Evolutionary conservation across 441 rosid species (phyloP).

Genomic region (Manihot esculenta): DNA sequence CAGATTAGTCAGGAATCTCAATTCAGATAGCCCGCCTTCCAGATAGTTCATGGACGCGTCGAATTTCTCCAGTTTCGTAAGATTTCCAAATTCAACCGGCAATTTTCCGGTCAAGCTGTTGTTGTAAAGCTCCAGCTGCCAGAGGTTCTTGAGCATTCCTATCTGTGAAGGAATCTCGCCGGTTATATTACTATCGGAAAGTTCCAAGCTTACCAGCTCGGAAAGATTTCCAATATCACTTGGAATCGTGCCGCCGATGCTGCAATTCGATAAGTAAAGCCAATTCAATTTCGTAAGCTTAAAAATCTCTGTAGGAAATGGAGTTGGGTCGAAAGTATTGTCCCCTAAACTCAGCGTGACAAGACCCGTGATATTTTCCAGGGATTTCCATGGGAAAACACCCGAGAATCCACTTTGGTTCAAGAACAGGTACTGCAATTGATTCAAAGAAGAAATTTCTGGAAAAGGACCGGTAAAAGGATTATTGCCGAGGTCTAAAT

Average conservation of each 20-base stretch:
- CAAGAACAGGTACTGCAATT: conserved; percentile 51
- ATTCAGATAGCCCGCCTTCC: conserved; percentile 67
- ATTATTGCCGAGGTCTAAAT: conserved; percentile 82
- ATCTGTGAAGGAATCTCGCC: conserved; percentile 71
- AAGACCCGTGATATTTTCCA: conserved; percentile 50
- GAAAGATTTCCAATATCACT: conserved; percentile 56
- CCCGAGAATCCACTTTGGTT: conserved; percentile 69
- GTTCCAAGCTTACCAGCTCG: conserved; percentile 60
- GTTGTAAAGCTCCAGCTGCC: conserved; percentile 68
- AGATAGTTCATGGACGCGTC: conserved; percentile 63
- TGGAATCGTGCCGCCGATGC: conserved; percentile 61
- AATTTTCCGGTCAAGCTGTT: conserved; percentile 61
- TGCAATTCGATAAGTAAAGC: conserved; percentile 67
- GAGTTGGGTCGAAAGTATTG: conserved; percentile 45
- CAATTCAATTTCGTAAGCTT: conserved; percentile 50
- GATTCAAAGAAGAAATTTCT: conserved; percentile 46
- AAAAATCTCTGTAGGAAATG: conserved; percentile 52
- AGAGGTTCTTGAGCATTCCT: conserved; percentile 53
- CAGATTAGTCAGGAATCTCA: conserved; percentile 53
- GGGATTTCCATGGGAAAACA: conserved; percentile 67
- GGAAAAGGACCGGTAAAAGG: conserved; percentile 63
- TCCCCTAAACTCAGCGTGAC: conserved; percentile 70
- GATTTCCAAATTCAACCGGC: conserved; percentile 66
- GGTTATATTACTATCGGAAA: conserved; percentile 45
- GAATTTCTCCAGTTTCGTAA: conserved; percentile 54